Evolutionary conservation across 345 rosid species (phyloP), one percentile per base, ranked within the genome.

Genomic region (Passiflora organensis): DNA sequence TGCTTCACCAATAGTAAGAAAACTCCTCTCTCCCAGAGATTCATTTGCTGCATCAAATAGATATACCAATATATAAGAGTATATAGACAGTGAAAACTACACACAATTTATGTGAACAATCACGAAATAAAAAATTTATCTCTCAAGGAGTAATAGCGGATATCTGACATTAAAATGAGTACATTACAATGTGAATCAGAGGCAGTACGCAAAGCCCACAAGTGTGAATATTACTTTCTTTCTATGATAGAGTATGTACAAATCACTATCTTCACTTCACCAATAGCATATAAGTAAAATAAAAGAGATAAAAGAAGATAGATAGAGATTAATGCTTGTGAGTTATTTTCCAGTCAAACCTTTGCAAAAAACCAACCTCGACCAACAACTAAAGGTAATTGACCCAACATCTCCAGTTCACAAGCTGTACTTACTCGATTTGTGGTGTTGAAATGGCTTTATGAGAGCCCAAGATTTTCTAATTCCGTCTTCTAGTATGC

Each of bases 381-480:
- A 3, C 43, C 43, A 11, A 15, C 43, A 9, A 41, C 8, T 28
- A 28, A 2, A 28, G 5, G 34, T 21, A 18, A n/a, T n/a, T 32
- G 18, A 44, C 23, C 19, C 32, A 6, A 63, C 25, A 16, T 42
- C 47, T 16, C 43, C 34, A 32, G 32, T 62, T 28, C 43, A 69
- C 45, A 51, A 53, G 56, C 25, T 56, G 10, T 62, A 63, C 77
- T 72, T 65, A 68, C 90, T 66, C 48, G 32, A 43, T 37, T 41
- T 56, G 44, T 72, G 63, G 65, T 37, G 37, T 58, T 58, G 65
- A 60, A 80, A 73, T 36, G 79, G 64, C 72, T 71, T 52, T 48
- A 80, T 79, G 57, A 61, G 61, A 36, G 75, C 78, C 93, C 95
- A 88, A 48, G 82, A 79, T 65, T 84, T 86, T 70, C 85, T 79